phyloP scores from a whole-genome alignment of 1,139 yeast species.

The Blastobotrys raffinosifermentans region DNA sequence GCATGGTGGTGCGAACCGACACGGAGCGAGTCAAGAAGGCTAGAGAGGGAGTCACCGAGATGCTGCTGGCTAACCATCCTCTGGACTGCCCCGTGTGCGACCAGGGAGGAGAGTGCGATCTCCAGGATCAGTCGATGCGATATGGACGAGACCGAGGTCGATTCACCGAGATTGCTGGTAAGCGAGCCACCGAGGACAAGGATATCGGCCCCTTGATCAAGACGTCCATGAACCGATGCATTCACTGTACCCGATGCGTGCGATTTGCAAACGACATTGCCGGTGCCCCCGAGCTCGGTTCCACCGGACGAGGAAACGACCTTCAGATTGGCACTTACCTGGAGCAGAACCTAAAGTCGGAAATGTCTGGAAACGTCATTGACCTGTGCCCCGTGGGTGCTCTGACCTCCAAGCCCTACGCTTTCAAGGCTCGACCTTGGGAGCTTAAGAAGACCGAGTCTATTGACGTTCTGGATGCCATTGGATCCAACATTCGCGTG shows the following conservation, averaged over 20 bases:
- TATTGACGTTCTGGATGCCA: constrained; percentile 77
- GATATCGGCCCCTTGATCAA: constrained; percentile 86
- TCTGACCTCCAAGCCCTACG: constrained; percentile 81
- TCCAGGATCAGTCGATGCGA: constrained; percentile 81
- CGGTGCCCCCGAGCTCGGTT: constrained; percentile 88
- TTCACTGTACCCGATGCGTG: constrained; percentile 89
- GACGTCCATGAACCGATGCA: constrained; percentile 90
- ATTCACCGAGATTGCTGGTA: constrained; percentile 73
- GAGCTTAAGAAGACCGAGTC: constrained; percentile 87
- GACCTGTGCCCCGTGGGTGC: constrained; percentile 95
- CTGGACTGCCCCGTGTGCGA: constrained; percentile 91
- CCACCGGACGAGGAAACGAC: constrained; percentile 87
- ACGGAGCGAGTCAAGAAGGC: constrained; percentile 77
- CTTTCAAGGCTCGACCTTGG: constrained; percentile 92
- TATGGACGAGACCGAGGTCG: constrained; percentile 87
- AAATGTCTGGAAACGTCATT: constrained; percentile 80
- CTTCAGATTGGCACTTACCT: constrained; percentile 89
- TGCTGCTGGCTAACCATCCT: constrained; percentile 84
- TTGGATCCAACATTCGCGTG: constrained; percentile 78
- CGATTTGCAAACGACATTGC: constrained; percentile 89
- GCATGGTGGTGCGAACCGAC: constrained; percentile 82
- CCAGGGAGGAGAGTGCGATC: constrained; percentile 93
- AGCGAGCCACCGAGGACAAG: constrained; percentile 87
- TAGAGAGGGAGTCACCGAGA: constrained; percentile 87
- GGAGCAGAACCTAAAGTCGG: constrained; percentile 78